These are phyloP conservation scores for Sinapis alba DNA, from an alignment of 441 rosid species.

Conservation along the genomic window DNA sequence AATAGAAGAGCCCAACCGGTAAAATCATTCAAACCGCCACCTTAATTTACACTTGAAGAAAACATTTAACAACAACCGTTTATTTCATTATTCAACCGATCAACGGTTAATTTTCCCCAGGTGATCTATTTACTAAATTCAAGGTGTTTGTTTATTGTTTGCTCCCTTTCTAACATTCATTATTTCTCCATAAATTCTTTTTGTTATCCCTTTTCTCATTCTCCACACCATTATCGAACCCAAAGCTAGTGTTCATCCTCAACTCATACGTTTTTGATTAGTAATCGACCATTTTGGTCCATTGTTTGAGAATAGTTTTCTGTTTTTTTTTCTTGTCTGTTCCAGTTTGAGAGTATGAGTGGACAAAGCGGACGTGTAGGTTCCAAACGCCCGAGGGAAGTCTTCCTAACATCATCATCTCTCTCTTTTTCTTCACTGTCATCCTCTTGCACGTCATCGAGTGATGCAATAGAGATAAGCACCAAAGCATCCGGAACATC, in stretches of 20 bases:
- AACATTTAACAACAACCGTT: neutral
- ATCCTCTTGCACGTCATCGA: conserved; percentile 44
- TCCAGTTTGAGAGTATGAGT: conserved; percentile 6
- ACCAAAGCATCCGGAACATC: conserved; percentile 9
- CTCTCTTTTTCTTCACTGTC: conserved; percentile 36
- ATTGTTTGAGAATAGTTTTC: too few relatives aligned
- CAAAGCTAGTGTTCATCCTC: neutral
- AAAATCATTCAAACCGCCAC: neutral
- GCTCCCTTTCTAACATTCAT: neutral
- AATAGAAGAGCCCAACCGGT: conserved; percentile 10
- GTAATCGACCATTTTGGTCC: too few relatives aligned
- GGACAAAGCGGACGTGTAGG: neutral
- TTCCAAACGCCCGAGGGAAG: neutral
- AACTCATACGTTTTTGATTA: too few relatives aligned
- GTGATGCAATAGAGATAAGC: conserved; percentile 37
- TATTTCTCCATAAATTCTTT: conserved; percentile 2
- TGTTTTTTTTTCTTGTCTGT: neutral
- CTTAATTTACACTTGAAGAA: neutral
- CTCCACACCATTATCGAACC: neutral
- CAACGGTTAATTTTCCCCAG: conserved; percentile 5
- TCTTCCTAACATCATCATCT: conserved; percentile 30
- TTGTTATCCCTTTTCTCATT: neutral
- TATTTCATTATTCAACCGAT: neutral
- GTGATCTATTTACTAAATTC: conserved; percentile 10
- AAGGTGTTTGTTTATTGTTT: conserved; percentile 20